Base-by-base conservation (phyloP, 768 basidiomycete species). In the Baorangia bicolor region DNA sequence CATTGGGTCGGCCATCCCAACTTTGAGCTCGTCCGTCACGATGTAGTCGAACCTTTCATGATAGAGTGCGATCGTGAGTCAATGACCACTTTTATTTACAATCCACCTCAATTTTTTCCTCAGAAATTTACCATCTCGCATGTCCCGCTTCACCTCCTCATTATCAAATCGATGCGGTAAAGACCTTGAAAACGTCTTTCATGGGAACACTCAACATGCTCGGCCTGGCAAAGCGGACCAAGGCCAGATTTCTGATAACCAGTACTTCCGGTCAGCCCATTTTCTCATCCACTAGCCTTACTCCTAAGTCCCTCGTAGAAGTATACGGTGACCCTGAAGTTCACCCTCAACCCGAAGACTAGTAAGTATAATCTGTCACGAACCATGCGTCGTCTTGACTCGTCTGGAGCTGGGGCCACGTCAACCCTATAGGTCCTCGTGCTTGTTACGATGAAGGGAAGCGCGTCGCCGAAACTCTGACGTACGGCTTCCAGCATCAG, bases 371-470 rank as follows among this genome's bases (percentile, higher is more conserved):
- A 9, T 38, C 14, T 42, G 1, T 38, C 41, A 7, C 33, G 14
- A 45, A 35, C 9, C 20, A 39, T 40, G 35, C 60, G 34, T 62
- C 60, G 9, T 67, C 55, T 25, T 62, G 56, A 59, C 60, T 48
- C 43, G 37, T 58, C 44, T 54, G 51, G 53, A 94, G 92, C 73
- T 97, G 94, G 94, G 95, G 94, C 44, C 88, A 98, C 73, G 97
- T 99, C 68, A 99, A 99, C 78, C 94, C 94, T 40, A 97, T 95
- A 64, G 97, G 97, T 23, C 92, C 92, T 56, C 91, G 97, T 58
- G 95, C 96, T n/a, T 99, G 97, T 74, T 99, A 99, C 69, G 97
- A 99, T 68, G 97, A 99, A 75, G 97, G 97, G 46, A 99, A 99
- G 77, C 94, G 97, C 64, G 96, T 98, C 37, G 96, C 97, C 38